Evolutionary conservation across 257 asterid species (phyloP).

Genomic region (Phtheirospermum japonicum): DNA sequence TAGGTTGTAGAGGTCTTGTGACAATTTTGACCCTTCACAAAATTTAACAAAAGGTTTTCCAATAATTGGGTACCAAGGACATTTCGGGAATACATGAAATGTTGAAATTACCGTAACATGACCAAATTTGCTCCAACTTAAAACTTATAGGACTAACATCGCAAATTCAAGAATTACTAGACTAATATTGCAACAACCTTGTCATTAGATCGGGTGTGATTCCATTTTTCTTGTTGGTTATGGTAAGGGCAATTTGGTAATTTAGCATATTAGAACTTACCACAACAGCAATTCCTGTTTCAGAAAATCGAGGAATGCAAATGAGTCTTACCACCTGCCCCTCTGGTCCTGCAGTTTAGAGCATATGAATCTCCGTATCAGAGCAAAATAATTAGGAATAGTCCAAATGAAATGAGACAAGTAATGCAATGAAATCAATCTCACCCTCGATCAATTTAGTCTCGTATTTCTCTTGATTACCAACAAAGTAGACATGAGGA

Average conservation of each 20-base stretch:
- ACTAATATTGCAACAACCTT: no score
- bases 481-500: slow-evolving; percentile 90
- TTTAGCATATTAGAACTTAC: slow-evolving; percentile 42
- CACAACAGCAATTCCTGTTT: slow-evolving; percentile 84
- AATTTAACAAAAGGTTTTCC: no score
- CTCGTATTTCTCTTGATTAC: slow-evolving; percentile 81
- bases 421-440: slow-evolving; percentile 23
- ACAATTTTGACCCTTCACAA: no score
- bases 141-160: no score
- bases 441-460: slow-evolving; percentile 65
- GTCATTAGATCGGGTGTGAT: no score
- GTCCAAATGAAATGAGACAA: slow-evolving; percentile 1
- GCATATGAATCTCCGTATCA: background rate
- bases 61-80: no score
- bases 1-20: no score
- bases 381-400: slow-evolving; percentile 9
- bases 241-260: background rate
- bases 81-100: no score
- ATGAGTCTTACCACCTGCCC: slow-evolving; percentile 79
- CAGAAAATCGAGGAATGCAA: slow-evolving; percentile 78
- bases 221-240: no score
- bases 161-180: no score
- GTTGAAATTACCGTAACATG: no score
- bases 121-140: no score
- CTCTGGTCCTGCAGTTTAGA: slow-evolving; percentile 63